phyloP scores from a whole-genome alignment of 371 early-diverging fungal species.

The Catenaria anguillulae region DNA sequence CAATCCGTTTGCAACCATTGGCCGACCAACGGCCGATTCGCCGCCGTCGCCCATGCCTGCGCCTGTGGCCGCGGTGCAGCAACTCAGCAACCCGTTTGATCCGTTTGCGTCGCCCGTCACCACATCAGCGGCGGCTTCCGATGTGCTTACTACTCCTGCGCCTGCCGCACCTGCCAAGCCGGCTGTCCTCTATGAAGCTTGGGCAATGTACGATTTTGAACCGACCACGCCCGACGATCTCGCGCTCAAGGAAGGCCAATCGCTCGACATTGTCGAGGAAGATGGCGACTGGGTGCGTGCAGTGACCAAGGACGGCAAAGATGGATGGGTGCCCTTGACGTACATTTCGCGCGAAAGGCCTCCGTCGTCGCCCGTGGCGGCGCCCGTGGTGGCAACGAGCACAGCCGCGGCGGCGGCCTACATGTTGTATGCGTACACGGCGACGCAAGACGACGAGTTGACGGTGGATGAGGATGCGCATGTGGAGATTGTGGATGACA shows the following conservation, averaged over 20 bases:
- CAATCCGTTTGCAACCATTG: too few species aligned
- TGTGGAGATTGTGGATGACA: neutral
- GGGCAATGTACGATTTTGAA: neutral
- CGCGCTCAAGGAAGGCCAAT: neutral
- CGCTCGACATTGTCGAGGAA: neutral
- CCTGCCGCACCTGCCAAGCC: neutral
- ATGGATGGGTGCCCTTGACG: neutral
- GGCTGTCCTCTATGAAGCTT: neutral
- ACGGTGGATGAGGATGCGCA: neutral
- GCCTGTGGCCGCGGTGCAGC: too few species aligned
- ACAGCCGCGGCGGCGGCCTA: neutral
- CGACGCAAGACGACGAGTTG: neutral
- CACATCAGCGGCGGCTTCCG: neutral
- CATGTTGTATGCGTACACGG: neutral
- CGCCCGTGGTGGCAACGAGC: too few species aligned
- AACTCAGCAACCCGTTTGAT: constrained; percentile 1
- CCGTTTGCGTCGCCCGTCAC: neutral
- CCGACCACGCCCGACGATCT: neutral
- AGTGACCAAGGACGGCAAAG: too few species aligned
- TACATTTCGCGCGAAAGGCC: neutral
- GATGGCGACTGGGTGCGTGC: neutral
- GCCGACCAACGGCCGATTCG: too few species aligned
- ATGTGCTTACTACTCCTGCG: neutral
- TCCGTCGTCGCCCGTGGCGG: neutral
- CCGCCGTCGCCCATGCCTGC: too few species aligned